Base-by-base conservation (phyloP, 306 rosid genomes). In the Alnus rubra region DNA sequence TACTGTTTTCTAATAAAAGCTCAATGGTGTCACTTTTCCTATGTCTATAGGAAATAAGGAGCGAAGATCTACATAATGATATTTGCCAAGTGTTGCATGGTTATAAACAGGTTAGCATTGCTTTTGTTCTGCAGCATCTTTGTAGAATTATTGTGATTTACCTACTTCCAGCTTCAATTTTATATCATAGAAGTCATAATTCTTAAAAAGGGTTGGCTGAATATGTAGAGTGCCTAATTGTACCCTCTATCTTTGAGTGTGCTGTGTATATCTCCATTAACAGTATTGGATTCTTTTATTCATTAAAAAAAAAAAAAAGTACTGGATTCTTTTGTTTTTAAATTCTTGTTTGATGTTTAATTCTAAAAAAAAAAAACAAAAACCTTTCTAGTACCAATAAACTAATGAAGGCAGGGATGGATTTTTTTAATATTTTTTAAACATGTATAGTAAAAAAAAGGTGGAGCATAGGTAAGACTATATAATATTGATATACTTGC, bases 71-170 rank as follows among this genome's bases (percentile, higher is more conserved):
- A 74, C 96, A 88, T 84, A 90, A 88, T 82, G 99, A 93, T 74
- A 88, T 96, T 84, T 89, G 97, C 79, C 94, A 91, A 88, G 98
- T 96, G 79, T 87, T 96, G 83, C 96, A 80, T n/a, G 99, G 98
- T 55, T 96, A 91, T 88, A 93, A 96, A 83, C 97, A 93, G 97
- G 99, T 96, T 81, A 50, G 84, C 59, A 53, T 87, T 80, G 48
- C 80, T 78, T 78, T 45, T 76, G 76, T 82, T 9, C 64, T 73
- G 4, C 39, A 51, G 78, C 81, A 74, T 68, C 45, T 16, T 33
- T 37, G 11, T 9, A 70, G n/a, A 42, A 15, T 28, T 48, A 23
- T 39, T 16, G 7, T 65, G n/a, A 37, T 6, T 23, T 65, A 2
- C 16, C 16, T 39, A n/a, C 74, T 79, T 74, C 35, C 74, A 37